Conservation (phyloP, 73 alveolate genomes). For the Breviolum minutum region DNA sequence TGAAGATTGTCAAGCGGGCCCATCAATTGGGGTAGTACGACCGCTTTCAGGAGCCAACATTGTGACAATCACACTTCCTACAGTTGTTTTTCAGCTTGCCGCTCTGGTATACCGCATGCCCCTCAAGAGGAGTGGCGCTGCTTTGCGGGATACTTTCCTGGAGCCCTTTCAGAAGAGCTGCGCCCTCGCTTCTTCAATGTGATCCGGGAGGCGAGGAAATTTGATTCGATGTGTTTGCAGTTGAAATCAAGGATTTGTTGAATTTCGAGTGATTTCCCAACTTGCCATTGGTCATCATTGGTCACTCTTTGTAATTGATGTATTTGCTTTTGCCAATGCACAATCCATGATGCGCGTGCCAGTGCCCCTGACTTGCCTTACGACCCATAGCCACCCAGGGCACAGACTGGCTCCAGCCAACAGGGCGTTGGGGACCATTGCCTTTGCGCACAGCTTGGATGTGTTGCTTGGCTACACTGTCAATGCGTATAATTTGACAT, state of each 20-base stretch:
- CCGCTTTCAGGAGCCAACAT: too few relatives aligned
- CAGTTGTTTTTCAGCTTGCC: too few relatives aligned
- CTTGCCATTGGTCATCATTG: too few relatives aligned
- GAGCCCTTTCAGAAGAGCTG: slow-evolving; percentile 7
- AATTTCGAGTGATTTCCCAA: too few relatives aligned
- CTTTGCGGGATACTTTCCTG: slow-evolving; percentile 80
- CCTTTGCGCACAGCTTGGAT: slow-evolving; percentile 89
- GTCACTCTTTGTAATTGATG: too few relatives aligned
- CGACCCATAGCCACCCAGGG: background rate
- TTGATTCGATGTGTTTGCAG: background rate
- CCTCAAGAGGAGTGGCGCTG: slow-evolving; percentile 80
- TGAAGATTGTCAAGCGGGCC: too few relatives aligned
- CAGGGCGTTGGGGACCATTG: slow-evolving; percentile 92
- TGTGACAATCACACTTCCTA: too few relatives aligned
- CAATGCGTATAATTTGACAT: background rate
- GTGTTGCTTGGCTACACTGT: slow-evolving; percentile 8
- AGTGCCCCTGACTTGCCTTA: background rate
- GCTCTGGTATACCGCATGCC: too few relatives aligned
- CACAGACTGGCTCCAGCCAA: slow-evolving; percentile 81
- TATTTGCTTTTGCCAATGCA: background rate
- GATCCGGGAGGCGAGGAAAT: slow-evolving; percentile 4
- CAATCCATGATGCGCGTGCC: background rate
- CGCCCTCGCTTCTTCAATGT: slow-evolving; percentile 48
- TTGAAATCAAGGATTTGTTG: background rate
- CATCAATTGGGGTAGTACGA: too few relatives aligned